Base-by-base conservation (phyloP, 495 filamentous ascomycete species). In the Cenococcum geophilum region DNA sequence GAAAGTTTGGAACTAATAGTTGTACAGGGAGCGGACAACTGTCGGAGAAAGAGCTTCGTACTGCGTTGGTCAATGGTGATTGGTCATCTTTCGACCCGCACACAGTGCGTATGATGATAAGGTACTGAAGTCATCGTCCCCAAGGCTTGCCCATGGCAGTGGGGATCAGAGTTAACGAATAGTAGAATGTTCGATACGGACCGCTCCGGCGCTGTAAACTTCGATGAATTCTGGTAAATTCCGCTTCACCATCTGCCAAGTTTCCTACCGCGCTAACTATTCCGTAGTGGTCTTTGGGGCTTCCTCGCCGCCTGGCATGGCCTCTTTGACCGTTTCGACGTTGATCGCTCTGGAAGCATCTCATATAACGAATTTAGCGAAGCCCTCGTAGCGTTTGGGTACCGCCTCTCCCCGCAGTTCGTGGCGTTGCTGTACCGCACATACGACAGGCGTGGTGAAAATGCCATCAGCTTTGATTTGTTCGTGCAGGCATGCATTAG, bases 401-500 rank as follows among this genome's bases (percentile, higher is more conserved):
- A 98, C 74, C 83, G 92, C 22, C 83, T 97, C 3, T 91, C 87
- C 67, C 80, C 83, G 50, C 78, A 84, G 18, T 98, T 97, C 69
- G 84, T 97, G 36, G 78, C 83, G 62, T 78, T 93, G 57, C 74
- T 98, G 27, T 98, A 95, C 74, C 74, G 76, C 25, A 84, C 83
- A 11, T 89, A 86, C 66, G 86, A 82, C 69, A 73, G 81, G 68
- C 60, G 70, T 50, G 73, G 64, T 52, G 64, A 67, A 59, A 63
- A 74, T 43, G 80, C 83, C 61, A 77, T 98, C 80, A 89, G 87
- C 74, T 97, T 98, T 69, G 93, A 98, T 79, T 76, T 98, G 52
- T 98, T 97, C 73, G 93, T 98, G 64, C 93, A 98, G 78, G 91
- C 89, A 32, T 97, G 93, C 72, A 98, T 98, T 69, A 87, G 83